phyloP scores from a whole-genome alignment of 2,329 filamentous ascomycete genomes.

The Xylariaceae sp. region DNA sequence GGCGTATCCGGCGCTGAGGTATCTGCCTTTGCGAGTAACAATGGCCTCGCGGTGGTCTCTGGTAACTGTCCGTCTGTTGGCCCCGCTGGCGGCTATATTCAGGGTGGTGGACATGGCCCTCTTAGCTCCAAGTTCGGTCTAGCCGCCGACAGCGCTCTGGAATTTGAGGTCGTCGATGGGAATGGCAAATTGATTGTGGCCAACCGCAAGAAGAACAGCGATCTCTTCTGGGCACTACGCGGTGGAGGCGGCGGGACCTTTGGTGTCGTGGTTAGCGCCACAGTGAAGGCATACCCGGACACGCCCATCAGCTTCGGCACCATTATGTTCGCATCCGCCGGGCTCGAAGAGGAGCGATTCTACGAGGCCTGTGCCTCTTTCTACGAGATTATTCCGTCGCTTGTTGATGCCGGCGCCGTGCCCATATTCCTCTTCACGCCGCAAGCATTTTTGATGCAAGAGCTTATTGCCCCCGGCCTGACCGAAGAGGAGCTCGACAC shows the following conservation, averaged over 20 bases:
- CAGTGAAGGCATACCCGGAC: conserved; percentile 55
- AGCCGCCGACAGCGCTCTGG: conserved; percentile 62
- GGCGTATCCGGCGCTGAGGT: conserved; percentile 58
- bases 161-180: conserved; percentile 60
- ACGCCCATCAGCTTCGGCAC: conserved; percentile 49
- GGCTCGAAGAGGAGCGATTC: conserved; percentile 1
- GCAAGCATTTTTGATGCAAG: conserved; percentile 21
- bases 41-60: conserved; percentile 50
- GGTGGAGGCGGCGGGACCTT: conserved; percentile 65
- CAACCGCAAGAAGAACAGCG: conserved; percentile 50
- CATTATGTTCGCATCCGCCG: conserved; percentile 47
- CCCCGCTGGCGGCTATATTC: conserved; percentile 62
- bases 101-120: conserved; percentile 64
- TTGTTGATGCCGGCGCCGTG: conserved; percentile 34
- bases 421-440: conserved; percentile 31
- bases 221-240: conserved; percentile 67
- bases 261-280: conserved; percentile 62
- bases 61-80: conserved; percentile 61
- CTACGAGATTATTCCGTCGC: conserved; percentile 21
- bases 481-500: conserved; percentile 1
- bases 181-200: conserved; percentile 56
- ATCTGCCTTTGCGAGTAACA: conserved; percentile 44
- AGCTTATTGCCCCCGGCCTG: conserved; percentile 7
- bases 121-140: conserved; percentile 60
- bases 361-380: background rate